These are phyloP conservation scores for Setaria viridis DNA, from an alignment of 202 grass and related monocot species.

Conservation along the genomic window DNA sequence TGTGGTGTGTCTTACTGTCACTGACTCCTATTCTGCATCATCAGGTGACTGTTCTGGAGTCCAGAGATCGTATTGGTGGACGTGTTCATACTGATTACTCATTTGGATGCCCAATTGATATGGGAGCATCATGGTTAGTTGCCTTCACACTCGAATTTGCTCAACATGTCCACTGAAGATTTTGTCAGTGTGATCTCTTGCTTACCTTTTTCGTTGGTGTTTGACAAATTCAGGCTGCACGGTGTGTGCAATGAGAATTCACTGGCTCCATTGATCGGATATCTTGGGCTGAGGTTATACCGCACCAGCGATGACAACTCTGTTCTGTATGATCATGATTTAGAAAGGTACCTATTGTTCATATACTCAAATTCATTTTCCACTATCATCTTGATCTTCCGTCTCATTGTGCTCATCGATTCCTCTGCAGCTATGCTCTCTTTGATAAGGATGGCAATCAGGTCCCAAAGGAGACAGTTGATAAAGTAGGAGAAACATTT, in stretches of 20 bases:
- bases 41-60: constrained; percentile 73
- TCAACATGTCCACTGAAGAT: not conserved
- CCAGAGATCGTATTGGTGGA: constrained; percentile 65
- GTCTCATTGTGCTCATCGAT: constrained; percentile 12
- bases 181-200: not conserved
- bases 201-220: not conserved
- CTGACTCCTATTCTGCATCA: not conserved
- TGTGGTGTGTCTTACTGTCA: not conserved
- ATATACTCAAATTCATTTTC: not conserved
- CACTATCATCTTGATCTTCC: not conserved
- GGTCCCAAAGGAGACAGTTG: constrained; percentile 62
- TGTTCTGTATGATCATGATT: constrained; percentile 75
- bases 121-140: constrained; percentile 79
- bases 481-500: constrained; percentile 69
- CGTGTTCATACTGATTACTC: constrained; percentile 66
- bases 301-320: constrained; percentile 83
- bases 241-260: constrained; percentile 81
- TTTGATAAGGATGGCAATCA: constrained; percentile 58
- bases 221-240: constrained; percentile 59
- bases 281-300: constrained; percentile 70
- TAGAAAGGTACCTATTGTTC: constrained; percentile 57
- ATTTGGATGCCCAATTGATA: constrained; percentile 77
- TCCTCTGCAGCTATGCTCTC: constrained; percentile 49
- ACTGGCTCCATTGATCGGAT: constrained; percentile 65
- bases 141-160: not conserved